Base-by-base conservation (phyloP, 2,329 filamentous ascomycete species). In the Macrophomina pseudophaseolina region DNA sequence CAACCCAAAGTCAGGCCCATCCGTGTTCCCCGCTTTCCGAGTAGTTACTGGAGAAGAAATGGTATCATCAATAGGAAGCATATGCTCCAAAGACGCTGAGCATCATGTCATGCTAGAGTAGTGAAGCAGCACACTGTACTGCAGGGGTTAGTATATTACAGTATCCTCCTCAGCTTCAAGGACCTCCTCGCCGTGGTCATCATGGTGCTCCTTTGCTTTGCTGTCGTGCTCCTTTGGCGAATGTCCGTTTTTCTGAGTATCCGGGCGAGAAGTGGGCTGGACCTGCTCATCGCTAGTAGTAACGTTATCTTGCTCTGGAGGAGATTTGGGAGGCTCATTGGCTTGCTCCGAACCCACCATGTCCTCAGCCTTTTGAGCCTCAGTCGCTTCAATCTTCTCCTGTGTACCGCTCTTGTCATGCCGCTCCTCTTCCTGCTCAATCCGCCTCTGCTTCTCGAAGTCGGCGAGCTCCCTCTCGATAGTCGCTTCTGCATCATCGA, bases 101-200 rank as follows among this genome's bases (percentile, higher is more conserved):
- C 38, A 23, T 33, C 11, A 23, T 40, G 12, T 42, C 42, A 30
- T 40, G 33, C 60, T 40, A 35, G 33, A 52, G 16, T 3, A 53
- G 32, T 44, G 18, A 53, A 35, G 23, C 4, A 32, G 44, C 18
- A 16, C 16, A 40, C 58, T 32, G 49, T 14, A 11, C 58, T 52
- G 54, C 64, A 28, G n/a, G 40, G 58, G 68, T 86, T 82, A 97
- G 81, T 97, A 97, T 68, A 97, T 94, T 64, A 97, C 92, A 72
- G 90, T 93, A 74, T 97, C 93, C 81, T 97, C 93, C 68, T 93
- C 92, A 65, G 90, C 91, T 77, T 93, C 91, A 64, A 95, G 88
- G 70, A 96, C 85, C 66, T 94, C 89, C 73, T 94, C 91, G 64
- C 88, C 91, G 60, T 86, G 85, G 69, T 93, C 89, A 73, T 94